Evolutionary conservation across 345 rosid species (phyloP).

Genomic region (Eutrema heterophyllum): DNA sequence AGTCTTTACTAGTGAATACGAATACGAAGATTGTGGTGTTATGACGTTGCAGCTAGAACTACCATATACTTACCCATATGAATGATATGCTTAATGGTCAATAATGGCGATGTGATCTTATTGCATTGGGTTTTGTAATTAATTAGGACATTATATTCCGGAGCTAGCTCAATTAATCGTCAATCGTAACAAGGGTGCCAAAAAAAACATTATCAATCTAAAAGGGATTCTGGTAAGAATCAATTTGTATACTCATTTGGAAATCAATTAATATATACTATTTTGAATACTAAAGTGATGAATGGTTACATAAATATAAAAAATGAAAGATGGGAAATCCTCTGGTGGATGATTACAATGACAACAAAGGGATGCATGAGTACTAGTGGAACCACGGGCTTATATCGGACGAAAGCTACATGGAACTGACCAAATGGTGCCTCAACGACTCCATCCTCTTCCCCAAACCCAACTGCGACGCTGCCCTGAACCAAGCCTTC

Average conservation of each 20-base stretch:
- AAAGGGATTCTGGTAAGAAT: slow-evolving; percentile 66
- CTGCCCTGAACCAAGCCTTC: slow-evolving; percentile 41
- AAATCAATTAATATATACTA: not conserved
- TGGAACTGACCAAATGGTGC: slow-evolving; percentile 28
- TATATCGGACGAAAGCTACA: slow-evolving; percentile 27
- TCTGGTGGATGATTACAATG: slow-evolving; percentile 22
- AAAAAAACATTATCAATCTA: slow-evolving; percentile 55
- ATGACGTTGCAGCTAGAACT: slow-evolving; percentile 16
- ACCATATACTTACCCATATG: not conserved
- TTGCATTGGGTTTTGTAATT: not conserved
- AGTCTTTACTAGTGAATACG: not conserved
- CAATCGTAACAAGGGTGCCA: slow-evolving; percentile 40
- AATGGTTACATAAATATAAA: not conserved
- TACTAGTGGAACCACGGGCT: slow-evolving; percentile 32
- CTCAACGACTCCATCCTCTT: slow-evolving; percentile 40
- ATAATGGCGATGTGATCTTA: not conserved
- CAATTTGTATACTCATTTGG: not conserved
- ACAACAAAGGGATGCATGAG: slow-evolving; percentile 29
- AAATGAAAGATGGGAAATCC: slow-evolving; percentile 21
- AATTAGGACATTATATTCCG: slow-evolving; percentile 78
- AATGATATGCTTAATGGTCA: not conserved
- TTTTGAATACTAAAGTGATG: not conserved
- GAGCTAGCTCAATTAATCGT: slow-evolving; percentile 60
- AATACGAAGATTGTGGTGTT: not conserved
- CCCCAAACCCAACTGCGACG: slow-evolving; percentile 44